Evolutionary conservation across 805 yeast genomes (phyloP), one percentile per base, ranked within the genome.

Genomic region (Myxozyma melibiosi): DNA sequence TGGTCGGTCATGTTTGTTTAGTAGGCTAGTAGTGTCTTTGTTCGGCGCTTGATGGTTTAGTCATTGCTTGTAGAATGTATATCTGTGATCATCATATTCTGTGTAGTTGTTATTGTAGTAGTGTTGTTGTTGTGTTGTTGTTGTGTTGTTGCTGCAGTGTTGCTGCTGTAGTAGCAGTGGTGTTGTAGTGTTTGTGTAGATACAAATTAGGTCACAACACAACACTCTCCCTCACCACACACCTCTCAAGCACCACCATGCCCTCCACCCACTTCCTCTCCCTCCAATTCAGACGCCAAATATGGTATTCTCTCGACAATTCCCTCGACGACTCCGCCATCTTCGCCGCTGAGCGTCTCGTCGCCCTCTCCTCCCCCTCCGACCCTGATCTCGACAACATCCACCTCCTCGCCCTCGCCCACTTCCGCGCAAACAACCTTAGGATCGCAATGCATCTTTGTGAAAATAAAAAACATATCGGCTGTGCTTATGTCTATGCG

Each of bases 271-370:
- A 18, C 22, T 35, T 34, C 18, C 54, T 33, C 28, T 9, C 28
- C 5, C 44, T 20, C 24, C 86, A 53, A 78, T 85, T 9, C 73
- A 59, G 62, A 34, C 34, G 46, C 31, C 42, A 80, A 1, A 77
- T 86, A n/a, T 74, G 88, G 69, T 86, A 88, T 66, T 80, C 86
- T 11, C 71, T 90, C 38, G 96, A 89, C 65, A 80, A 81, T 57
- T 90, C 84, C 67, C 78, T 87, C 58, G 73, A 80, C 43, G 73
- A 76, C 13, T 86, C 91, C 27, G 97, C 98, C 1, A 90, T 85
- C 67, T 89, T 94, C 72, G 84, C 92, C 3, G 83, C 90, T 16
- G 98, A 94, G 70, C 77, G 96, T 62, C 75, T 90, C 22, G 72
- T 86, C 33, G 89, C 96, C 1, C 80, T 82, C 49, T 78, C 78